phyloP scores from a whole-genome alignment of 139 green algal genomes.

The Tetraselmis striata region DNA sequence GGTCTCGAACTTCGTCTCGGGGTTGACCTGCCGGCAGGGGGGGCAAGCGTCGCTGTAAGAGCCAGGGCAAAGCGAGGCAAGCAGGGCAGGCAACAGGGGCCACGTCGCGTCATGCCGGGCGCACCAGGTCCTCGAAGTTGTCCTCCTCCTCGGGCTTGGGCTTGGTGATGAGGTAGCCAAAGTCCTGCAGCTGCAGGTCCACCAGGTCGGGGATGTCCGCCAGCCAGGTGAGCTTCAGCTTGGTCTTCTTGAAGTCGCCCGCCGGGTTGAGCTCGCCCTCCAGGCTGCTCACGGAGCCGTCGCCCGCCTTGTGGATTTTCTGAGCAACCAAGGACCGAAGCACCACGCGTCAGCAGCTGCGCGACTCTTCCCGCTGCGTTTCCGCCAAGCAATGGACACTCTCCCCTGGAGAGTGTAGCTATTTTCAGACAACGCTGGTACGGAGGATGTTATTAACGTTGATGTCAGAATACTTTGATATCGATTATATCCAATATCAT shows the following conservation, averaged over 20 bases:
- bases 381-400: no score
- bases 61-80: no score
- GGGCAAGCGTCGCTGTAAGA: no score
- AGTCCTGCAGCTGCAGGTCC: constrained; percentile 56
- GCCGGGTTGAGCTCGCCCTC: constrained; percentile 69
- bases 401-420: no score
- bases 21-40: constrained; percentile 53
- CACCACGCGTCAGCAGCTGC: not conserved
- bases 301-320: constrained; percentile 24
- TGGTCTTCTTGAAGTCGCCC: constrained; percentile 91
- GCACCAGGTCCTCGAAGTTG: constrained; percentile 65
- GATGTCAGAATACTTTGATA: no score
- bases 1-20: constrained; percentile 28
- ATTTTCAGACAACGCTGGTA: no score
- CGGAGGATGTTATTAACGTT: no score
- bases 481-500: no score
- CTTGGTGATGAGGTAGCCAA: constrained; percentile 95
- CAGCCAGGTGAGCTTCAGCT: constrained; percentile 97
- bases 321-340: constrained; percentile 6
- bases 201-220: constrained; percentile 41
- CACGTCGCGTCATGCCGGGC: no score
- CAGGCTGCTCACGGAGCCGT: constrained; percentile 36
- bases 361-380: no score
- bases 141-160: constrained; percentile 91
- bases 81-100: no score